phyloP scores from a whole-genome alignment of 306 rosid genomes.

The Vigna mungo region DNA sequence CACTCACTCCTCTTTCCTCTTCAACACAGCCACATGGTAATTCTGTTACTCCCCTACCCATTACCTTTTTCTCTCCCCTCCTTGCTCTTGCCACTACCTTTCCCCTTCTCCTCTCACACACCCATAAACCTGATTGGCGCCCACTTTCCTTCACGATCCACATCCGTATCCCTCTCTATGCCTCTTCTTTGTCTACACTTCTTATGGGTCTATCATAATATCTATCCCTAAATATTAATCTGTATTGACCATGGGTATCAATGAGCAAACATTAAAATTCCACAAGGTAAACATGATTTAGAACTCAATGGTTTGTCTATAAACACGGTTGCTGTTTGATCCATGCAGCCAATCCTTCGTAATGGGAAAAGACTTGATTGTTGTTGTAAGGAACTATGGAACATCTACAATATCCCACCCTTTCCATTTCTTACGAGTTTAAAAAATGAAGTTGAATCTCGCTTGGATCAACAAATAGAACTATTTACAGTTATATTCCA shows the following conservation, averaged over 20 bases:
- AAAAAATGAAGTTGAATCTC: background rate
- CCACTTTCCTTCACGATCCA: background rate
- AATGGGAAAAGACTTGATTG: background rate
- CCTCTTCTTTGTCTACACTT: background rate
- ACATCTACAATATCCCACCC: background rate
- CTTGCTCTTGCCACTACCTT: background rate
- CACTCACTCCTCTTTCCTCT: background rate
- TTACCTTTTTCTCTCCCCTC: background rate
- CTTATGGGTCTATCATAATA: background rate
- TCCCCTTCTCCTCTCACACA: background rate
- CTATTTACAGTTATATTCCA: background rate
- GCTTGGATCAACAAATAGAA: background rate
- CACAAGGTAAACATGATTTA: background rate
- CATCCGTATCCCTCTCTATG: background rate
- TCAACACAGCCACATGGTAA: background rate
- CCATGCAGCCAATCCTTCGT: background rate
- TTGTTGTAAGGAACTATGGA: background rate
- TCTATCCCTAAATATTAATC: constrained; percentile 9
- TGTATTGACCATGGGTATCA: background rate
- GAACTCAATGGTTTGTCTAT: background rate
- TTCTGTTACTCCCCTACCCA: background rate
- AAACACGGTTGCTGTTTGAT: background rate
- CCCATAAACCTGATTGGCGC: background rate
- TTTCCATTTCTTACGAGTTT: background rate
- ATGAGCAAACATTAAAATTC: constrained; percentile 3